Evolutionary conservation across 2,329 filamentous ascomycete genomes (phyloP), one percentile per base, ranked within the genome.

Genomic region (Claviceps lovelessii): DNA sequence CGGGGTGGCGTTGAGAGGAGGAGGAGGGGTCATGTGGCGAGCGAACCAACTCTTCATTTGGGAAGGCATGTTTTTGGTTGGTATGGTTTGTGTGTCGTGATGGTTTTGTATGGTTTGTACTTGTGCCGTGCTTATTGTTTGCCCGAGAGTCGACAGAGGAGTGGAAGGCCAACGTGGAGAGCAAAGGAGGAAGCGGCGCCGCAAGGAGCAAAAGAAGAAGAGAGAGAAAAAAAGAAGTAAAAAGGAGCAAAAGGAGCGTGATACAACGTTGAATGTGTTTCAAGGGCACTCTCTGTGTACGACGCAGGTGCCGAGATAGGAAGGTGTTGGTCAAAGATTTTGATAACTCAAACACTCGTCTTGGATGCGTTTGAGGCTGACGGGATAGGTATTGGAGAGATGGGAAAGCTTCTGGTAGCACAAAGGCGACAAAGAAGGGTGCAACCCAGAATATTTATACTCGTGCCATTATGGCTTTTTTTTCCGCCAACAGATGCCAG

Each of bases 1-100:
- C 4, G 67, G 61, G 39, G 61, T 61, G 56, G 60, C 59, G 61
- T 64, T 66, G 60, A 69, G 61, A 49, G 70, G 68, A 2, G 70
- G 70, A 19, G 67, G 67, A 54, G 70, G 68, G 50, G 68, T 62
- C 58, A 68, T 71, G 65, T 72, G 70, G 57, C 69, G 69, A 51
- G 68, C 65, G 57, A 71, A 71, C 70, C 70, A 72, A 58, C 62
- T 65, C 51, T 64, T 65, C 49, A 58, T 62, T 52, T 61, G 56
- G 39, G 66, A 69, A 57, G 67, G 60, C 66, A 68, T 67, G 49
- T 10, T 46, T 46, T 10, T 48, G 46, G 44, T 15, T 19, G 44
- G 7, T 19, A 8, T 17, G 44, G 23, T 23, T 23, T 23, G 23
- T 46, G 1, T 28, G 10, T 28, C 9, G 19, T 28, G 19, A 4